Base-by-base conservation (phyloP, 2,329 filamentous ascomycete genomes). In the Ophiostoma himal-ulmi region DNA sequence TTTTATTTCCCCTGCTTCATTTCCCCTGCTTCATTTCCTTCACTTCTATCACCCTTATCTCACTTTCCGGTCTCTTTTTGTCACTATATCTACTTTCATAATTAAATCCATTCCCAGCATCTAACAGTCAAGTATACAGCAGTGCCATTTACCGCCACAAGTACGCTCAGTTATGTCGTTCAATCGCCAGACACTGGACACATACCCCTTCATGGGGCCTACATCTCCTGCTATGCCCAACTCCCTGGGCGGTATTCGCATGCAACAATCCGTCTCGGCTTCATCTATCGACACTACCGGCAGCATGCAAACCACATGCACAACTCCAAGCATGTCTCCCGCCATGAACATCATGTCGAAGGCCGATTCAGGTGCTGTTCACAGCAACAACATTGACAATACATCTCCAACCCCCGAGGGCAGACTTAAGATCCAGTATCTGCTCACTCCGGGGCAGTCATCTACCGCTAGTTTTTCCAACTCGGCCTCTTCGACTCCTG, bases 241-340 rank as follows among this genome's bases (percentile, higher is more conserved):
- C 62, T 22, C 62, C n/a, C 36, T 39, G 48, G 65, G 37, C 13
- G 70, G 72, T 34, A 57, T 69, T 30, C 68, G 70, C 30, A 74
- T 74, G 73, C 72, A 73, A 52, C 69, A 68, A 8, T 74, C 73
- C 17, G 60, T 70, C 54, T 74, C 73, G 10, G 69, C 70, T 39
- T 65, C 62, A 37, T 65, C 62, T 3, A 36, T 39, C 36, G 62
- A 39, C 17, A 65, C 62, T 22, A 65, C 62, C 20, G 20, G 34
- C 20, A 65, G 62, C 36, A 41, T 65, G 62, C n/a, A 65, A n/a
- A 65, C 62, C 36, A 65, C 62, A 4, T 65, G 62, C 62, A 65
- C 62, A 36, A 65, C 62, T 2, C 62, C 62, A 22, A 65, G 41
- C 62, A 65, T 65, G 62, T 65, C 62, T 36, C 62, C 62, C 62